Evolutionary conservation across 2,329 filamentous ascomycete species (phyloP), one percentile per base, ranked within the genome.

Genomic region (Metarhizium sp.): DNA sequence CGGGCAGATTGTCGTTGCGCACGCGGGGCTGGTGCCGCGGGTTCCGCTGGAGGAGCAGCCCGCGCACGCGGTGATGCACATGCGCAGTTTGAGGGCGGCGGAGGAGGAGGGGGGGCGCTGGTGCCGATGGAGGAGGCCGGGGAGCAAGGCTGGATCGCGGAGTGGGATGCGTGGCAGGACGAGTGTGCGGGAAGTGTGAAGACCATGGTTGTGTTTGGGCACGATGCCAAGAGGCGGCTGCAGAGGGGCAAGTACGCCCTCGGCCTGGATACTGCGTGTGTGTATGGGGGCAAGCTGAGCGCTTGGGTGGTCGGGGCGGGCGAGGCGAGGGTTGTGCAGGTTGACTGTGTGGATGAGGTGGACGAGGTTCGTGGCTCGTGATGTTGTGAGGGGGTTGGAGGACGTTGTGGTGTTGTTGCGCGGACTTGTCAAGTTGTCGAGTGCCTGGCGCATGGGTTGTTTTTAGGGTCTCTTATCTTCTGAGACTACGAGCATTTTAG

Each of bases 261-360:
- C 65, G 92, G 92, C 0, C 73, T 96, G 25, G 92, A 96, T 67
- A 87, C 86, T 0, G 85, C 84, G 0, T 96, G 92, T 66, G 83
- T 89, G 0, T 81, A 80, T 57, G 90, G 90, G 18, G 43, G n/a
- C 6, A 46, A 8, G 43, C 20, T 46, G 43, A 46, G n/a, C 10
- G 43, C 43, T 46, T 46, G 43, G 43, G 43, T 46, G 18, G 43
- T 46, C 10, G 43, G 4, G n/a, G 43, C 8, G 6, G 43, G n/a
- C 6, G 43, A 13, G 18, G 18, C 18, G n/a, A 11, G 18, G n/a
- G 18, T 46, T 46, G 43, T 46, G 5, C 43, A 46, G 43, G 43
- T 46, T 46, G 43, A 46, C 6, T 46, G 43, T 8, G 43, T 8
- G n/a, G 43, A 46, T 1, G 43, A 46, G 32, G 7, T 7, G 32